A percentile compares a stretch with the other conserved stretches of the same genome.
Evolutionary conservation across 2,329 filamentous ascomycete genomes (phyloP).

Genomic region (Epichloe festucae): DNA sequence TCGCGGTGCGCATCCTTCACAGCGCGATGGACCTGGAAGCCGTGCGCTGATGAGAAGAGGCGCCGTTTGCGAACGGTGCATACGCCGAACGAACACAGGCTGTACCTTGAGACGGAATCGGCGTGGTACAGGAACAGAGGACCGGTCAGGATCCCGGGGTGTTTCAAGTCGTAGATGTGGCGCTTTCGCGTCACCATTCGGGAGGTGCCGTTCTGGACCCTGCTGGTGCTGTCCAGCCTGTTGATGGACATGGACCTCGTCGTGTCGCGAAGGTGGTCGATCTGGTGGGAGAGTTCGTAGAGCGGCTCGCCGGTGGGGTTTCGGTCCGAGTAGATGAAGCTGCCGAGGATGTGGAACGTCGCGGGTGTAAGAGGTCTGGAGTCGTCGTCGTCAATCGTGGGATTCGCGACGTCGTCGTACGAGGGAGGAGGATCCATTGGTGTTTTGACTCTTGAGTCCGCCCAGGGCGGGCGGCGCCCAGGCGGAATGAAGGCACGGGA

Average conservation of each 20-base stretch:
- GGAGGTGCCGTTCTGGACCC: slow-evolving; percentile 6
- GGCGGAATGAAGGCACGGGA: no score
- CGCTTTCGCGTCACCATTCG: slow-evolving; percentile 16
- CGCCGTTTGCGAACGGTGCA: slow-evolving; percentile 12
- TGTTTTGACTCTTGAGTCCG: no score
- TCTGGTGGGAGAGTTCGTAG: slow-evolving; percentile 24
- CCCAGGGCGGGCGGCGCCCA: no score
- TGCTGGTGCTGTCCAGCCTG: slow-evolving; percentile 18
- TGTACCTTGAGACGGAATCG: slow-evolving; percentile 17
- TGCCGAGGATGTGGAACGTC: slow-evolving; percentile 20
- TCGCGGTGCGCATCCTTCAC: slow-evolving; percentile 12
- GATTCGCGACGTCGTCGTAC: no score
- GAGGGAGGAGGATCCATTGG: no score
- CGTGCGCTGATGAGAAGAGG: slow-evolving; percentile 11
- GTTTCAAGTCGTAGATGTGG: slow-evolving; percentile 23
- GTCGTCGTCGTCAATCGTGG: no score
- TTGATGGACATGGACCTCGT: slow-evolving; percentile 19
- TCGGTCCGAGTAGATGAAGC: slow-evolving; percentile 21
- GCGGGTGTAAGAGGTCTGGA: slow-evolving; percentile 13
- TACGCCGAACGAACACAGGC: slow-evolving; percentile 18
- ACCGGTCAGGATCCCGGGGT: slow-evolving; percentile 14
- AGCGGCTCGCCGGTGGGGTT: slow-evolving; percentile 15
- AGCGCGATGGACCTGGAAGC: slow-evolving; percentile 18
- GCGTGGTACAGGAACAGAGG: slow-evolving; percentile 21
- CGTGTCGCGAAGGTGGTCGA: slow-evolving; percentile 19